phyloP scores from a whole-genome alignment of 768 basidiomycete genomes.

The Naganishia kalamii region DNA sequence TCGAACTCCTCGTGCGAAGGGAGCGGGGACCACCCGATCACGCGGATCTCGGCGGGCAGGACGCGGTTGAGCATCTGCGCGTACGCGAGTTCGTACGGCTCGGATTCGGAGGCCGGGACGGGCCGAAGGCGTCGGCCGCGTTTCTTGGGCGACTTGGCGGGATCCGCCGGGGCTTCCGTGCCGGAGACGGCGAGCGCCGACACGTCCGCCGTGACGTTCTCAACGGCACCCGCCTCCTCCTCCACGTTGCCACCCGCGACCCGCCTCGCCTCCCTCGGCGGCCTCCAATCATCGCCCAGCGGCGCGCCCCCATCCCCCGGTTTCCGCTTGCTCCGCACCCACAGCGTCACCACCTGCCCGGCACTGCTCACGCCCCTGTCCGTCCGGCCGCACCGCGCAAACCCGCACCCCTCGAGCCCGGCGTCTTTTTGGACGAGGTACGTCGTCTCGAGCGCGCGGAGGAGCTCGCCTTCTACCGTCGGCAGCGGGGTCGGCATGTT shows the following conservation, averaged over 20 bases:
- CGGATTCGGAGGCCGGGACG: not conserved
- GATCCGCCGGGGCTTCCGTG: not conserved
- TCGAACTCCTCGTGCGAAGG: conserved; percentile 59
- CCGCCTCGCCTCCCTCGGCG: conserved; percentile 16
- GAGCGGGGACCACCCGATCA: conserved; percentile 92
- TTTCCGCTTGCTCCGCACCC: conserved; percentile 63
- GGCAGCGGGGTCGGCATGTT: conserved; percentile 51
- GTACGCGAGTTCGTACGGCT: conserved; percentile 62
- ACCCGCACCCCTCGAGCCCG: conserved; percentile 79
- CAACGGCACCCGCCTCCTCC: not conserved
- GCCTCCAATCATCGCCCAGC: conserved; percentile 29
- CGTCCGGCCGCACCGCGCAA: conserved; percentile 86
- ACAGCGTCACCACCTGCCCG: conserved; percentile 86
- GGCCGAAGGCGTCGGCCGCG: conserved; percentile 1
- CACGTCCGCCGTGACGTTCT: too few relatives aligned
- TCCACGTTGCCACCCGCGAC: not conserved
- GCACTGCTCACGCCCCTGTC: conserved; percentile 91
- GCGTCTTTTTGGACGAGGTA: conserved; percentile 66
- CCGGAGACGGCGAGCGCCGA: too few relatives aligned
- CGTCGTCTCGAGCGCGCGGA: conserved; percentile 69
- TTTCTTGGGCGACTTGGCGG: not conserved
- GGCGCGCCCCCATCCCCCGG: conserved; percentile 31
- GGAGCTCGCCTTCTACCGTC: conserved; percentile 83
- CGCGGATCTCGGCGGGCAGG: conserved; percentile 79
- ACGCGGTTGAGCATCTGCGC: conserved; percentile 73